Conservation (phyloP, 768 basidiomycete genomes). For the Rhizopogon salebrosus region DNA sequence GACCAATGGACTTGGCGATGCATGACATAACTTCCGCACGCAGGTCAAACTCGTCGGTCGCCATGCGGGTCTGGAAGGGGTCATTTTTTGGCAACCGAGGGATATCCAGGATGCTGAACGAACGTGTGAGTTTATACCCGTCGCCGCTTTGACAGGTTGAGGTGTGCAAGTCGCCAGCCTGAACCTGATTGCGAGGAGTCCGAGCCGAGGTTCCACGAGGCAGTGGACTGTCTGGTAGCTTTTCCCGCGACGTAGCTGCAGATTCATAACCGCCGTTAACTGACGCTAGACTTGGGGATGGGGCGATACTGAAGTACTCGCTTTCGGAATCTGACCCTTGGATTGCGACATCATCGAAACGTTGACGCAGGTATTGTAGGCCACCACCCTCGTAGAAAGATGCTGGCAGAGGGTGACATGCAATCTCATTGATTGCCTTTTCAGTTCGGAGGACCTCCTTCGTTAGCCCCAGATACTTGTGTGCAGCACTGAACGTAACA, state of each 20-base stretch:
- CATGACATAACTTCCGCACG: conserved; percentile 96
- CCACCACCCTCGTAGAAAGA: conserved; percentile 93
- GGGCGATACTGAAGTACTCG: conserved; percentile 47
- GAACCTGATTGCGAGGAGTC: conserved; percentile 53
- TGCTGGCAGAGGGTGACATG: conserved; percentile 88
- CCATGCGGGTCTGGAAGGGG: conserved; percentile 18
- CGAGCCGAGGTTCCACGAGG: conserved; percentile 21
- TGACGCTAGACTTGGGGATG: conserved; percentile 10
- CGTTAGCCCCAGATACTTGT: conserved; percentile 92
- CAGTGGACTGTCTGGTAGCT: conserved; percentile 19
- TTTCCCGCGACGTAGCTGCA: conserved; percentile 16
- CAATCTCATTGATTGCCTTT: conserved; percentile 94
- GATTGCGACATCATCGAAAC: conserved; percentile 65
- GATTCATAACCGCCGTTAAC: conserved; percentile 11
- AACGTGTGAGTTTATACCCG: conserved; percentile 40
- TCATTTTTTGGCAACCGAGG: conserved; percentile 35
- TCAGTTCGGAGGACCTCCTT: conserved; percentile 94
- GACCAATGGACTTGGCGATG: conserved; percentile 94
- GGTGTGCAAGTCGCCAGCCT: conserved; percentile 73
- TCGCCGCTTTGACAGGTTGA: conserved; percentile 48
- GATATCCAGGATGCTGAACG: conserved; percentile 45
- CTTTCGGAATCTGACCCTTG: conserved; percentile 42
- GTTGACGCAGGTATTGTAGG: conserved; percentile 80
- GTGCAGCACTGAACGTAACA: conserved; percentile 96
- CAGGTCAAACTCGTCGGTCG: conserved; percentile 83